A percentile compares a stretch with the other conserved stretches of the same genome.
Conservation (phyloP, 306 rosid species). For the Nissolia schottii region DNA sequence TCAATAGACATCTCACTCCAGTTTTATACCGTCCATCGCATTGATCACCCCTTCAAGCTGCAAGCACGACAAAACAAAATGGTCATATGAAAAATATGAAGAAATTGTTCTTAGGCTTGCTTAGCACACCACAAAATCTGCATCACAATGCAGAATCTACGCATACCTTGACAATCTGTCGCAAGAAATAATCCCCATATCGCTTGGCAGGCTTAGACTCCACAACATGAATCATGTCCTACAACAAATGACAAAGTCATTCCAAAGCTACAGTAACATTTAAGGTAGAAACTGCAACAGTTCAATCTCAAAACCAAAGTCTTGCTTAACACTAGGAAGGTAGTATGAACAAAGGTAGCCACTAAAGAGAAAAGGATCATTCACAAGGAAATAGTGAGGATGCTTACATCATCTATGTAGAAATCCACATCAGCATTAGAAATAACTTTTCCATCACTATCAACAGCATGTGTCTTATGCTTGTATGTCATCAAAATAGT, state of each 20-base stretch:
- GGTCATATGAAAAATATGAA: neutral
- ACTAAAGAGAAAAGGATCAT: neutral
- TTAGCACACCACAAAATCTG: neutral
- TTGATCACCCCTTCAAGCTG: slow-evolving; percentile 89
- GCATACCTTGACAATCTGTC: slow-evolving; percentile 83
- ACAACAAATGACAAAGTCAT: slow-evolving; percentile 29
- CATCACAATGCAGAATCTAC: neutral
- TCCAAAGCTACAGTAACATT: slow-evolving; percentile 1
- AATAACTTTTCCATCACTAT: slow-evolving; percentile 55
- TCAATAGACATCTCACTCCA: slow-evolving; percentile 46
- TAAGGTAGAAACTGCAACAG: neutral
- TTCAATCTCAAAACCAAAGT: neutral
- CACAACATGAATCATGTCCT: slow-evolving; percentile 65
- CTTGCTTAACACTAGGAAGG: neutral
- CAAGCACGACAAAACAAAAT: neutral
- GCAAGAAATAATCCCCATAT: slow-evolving; percentile 87
- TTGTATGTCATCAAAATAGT: slow-evolving; percentile 89
- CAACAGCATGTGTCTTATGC: slow-evolving; percentile 95
- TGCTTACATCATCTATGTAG: slow-evolving; percentile 78
- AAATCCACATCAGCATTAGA: slow-evolving; percentile 93
- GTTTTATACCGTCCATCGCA: slow-evolving; percentile 74
- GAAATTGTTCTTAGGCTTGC: neutral
- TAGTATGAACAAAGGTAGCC: too few species aligned
- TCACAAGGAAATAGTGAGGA: neutral
- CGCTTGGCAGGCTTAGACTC: slow-evolving; percentile 73